Conservation (phyloP, 2,329 filamentous ascomycete species). For the Orbilia javanica region DNA sequence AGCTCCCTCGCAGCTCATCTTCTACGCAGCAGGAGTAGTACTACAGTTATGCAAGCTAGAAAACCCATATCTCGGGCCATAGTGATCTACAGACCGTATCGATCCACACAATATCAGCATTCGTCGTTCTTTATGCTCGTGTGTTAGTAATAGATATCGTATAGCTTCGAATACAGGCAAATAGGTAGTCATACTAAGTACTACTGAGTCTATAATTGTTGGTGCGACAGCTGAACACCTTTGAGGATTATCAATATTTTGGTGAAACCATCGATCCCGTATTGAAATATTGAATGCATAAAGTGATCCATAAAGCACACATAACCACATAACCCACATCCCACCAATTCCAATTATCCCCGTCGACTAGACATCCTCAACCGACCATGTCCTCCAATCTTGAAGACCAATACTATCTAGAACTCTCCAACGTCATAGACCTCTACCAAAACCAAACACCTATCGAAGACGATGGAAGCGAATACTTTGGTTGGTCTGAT, state of each 20-base stretch:
- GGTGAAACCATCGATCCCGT: background rate
- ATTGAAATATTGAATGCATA: background rate
- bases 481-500: slow-evolving; percentile 51
- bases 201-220: background rate
- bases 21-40: background rate
- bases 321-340: background rate
- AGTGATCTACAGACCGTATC: background rate
- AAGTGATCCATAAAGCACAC: background rate
- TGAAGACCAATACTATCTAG: slow-evolving; percentile 32
- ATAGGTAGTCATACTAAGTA: too few species aligned
- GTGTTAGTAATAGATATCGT: background rate
- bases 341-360: background rate
- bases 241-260: background rate
- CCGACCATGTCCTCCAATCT: background rate
- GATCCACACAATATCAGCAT: background rate
- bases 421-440: slow-evolving; percentile 40
- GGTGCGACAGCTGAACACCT: background rate
- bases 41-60: background rate
- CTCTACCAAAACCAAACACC: slow-evolving; percentile 30
- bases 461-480: slow-evolving; percentile 25
- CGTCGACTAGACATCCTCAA: background rate
- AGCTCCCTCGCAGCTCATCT: slow-evolving; percentile 72
- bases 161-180: too few species aligned
- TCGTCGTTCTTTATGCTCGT: background rate
- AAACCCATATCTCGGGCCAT: background rate